These are phyloP conservation scores for Escovopsis weberi DNA, from an alignment of 2,329 filamentous ascomycete species.

Conservation along the genomic window DNA sequence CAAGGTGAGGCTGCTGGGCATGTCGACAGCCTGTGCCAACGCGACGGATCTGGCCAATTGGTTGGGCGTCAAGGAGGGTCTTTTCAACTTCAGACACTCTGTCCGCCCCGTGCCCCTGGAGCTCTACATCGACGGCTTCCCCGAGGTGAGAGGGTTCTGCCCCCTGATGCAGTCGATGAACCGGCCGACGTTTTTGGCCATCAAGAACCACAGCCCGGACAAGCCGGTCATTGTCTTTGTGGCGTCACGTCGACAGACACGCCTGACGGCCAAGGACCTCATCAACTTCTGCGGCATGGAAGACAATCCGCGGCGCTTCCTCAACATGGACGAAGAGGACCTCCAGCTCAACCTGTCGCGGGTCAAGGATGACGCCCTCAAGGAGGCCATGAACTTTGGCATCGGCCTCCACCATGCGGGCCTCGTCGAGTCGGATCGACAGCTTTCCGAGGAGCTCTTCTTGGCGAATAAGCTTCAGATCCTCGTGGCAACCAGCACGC, in stretches of 20 bases:
- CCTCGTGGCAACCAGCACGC: conserved; percentile 83
- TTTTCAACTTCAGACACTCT: conserved; percentile 96
- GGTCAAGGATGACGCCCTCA: conserved; percentile 84
- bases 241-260: conserved; percentile 84
- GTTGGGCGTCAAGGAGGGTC: conserved; percentile 86
- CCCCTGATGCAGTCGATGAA: conserved; percentile 99
- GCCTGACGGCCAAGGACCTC: conserved; percentile 85
- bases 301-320: conserved; percentile 85
- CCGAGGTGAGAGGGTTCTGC: conserved; percentile 87
- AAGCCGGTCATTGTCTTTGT: conserved; percentile 99
- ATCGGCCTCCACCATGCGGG: conserved; percentile 96
- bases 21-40: conserved; percentile 97
- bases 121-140: conserved; percentile 95
- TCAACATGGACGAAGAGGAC: conserved; percentile 90
- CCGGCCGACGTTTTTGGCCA: conserved; percentile 84
- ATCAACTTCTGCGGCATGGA: conserved; percentile 99
- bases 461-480: conserved; percentile 97
- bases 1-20: conserved; percentile 81
- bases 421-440: conserved; percentile 85
- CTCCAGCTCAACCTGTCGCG: conserved; percentile 73
- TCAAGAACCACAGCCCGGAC: conserved; percentile 89
- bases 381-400: conserved; percentile 90
- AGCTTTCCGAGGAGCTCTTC: conserved; percentile 86
- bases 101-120: conserved; percentile 92
- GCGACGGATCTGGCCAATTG: conserved; percentile 88